These are phyloP conservation scores for Purshia tridentata DNA, from an alignment of 306 rosid species.

Conservation along the genomic window DNA sequence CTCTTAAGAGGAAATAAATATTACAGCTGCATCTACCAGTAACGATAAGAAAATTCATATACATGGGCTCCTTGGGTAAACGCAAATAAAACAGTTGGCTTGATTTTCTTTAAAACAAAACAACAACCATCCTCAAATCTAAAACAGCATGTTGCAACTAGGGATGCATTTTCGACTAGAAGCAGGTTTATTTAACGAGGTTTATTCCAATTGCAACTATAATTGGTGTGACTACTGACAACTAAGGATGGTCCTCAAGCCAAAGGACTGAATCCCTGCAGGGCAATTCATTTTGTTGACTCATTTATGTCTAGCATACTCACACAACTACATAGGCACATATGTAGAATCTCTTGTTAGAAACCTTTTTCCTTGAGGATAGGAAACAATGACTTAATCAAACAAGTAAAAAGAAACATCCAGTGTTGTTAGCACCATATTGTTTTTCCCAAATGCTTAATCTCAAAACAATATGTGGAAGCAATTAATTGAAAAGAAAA, in stretches of 20 bases:
- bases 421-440: not conserved
- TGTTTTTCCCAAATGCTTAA: not conserved
- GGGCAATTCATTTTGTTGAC: not conserved
- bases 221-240: not conserved
- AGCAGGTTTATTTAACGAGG: not conserved
- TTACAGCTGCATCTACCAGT: constrained; percentile 9
- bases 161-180: not conserved
- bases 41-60: not conserved
- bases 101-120: not conserved
- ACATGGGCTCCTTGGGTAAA: not conserved
- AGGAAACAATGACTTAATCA: too few species aligned
- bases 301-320: not conserved
- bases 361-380: too few species aligned
- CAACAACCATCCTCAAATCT: not conserved
- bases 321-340: not conserved
- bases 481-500: not conserved
- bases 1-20: not conserved
- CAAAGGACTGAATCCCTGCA: not conserved
- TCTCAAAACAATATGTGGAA: not conserved
- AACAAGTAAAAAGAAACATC: not conserved
- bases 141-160: not conserved
- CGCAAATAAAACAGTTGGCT: not conserved
- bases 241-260: not conserved
- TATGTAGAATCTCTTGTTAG: not conserved
- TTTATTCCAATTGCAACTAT: not conserved